Base-by-base conservation (phyloP, 495 filamentous ascomycete genomes). In the Tirmania nivea region DNA sequence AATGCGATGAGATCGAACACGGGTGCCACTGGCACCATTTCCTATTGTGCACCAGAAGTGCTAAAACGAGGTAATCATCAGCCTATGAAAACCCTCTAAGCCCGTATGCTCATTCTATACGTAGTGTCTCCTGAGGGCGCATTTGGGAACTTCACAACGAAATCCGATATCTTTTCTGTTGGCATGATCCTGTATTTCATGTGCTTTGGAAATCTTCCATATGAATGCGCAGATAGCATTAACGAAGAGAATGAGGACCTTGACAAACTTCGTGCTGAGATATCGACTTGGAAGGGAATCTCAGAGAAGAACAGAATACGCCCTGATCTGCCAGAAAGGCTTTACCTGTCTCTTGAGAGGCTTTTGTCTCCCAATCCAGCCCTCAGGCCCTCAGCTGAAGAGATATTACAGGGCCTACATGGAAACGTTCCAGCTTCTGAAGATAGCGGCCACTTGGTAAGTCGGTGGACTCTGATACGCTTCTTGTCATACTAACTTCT, bases 181-280 rank as follows among this genome's bases (percentile, higher is more conserved):
- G 90, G 90, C 35, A 94, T 97, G 90, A 95, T 96, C 48, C 75
- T 97, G 4, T 92, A 96, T 66, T 96, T 96, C 59, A 78, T 96
- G 68, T 96, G 92, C 64, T 97, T 96, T 64, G 84, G 83, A 0
- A 74, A 83, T 8, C 75, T 96, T 2, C 90, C 90, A 1, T 97
- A 96, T 62, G 55, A 56, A 21, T 81, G 79, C 61, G 89, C 87
- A 35, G 86, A 95, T 59, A 69, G 78, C 19, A 71, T 93, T 37
- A 75, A 93, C 55, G 90, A 97, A 66, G 92, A 96, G 59, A 76
- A 83, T 49, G 92, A 96, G 62, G 88, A 97, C 55, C 72, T 95
- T n/a, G 87, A 94, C 56, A 70, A 77, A 53, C 77, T 97, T 17
- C 78, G 88, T 48, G 82, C 74, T 8, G 90, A 97, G 65, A 95